Percentiles rank a stretch among this genome's conserved stretches.
phyloP scores from a whole-genome alignment of 305 asterid species.

The Ilex paraguariensis region DNA sequence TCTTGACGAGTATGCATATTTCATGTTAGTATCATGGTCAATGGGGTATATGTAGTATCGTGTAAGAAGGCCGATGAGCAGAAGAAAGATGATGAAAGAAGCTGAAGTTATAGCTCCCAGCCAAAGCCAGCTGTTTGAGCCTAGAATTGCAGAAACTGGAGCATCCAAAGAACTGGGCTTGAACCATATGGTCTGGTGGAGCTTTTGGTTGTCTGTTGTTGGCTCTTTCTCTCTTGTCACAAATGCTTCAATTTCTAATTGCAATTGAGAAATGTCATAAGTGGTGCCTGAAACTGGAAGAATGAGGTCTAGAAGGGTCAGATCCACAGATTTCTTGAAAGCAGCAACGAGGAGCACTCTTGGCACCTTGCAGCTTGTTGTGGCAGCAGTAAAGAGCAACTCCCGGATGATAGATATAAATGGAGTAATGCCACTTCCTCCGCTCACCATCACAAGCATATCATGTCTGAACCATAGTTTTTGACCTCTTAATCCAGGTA shows the following conservation, averaged over 20 bases:
- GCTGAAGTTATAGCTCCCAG: constrained; percentile 35
- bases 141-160: constrained; percentile 31
- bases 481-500: no score
- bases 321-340: constrained; percentile 31
- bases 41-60: constrained; percentile 34
- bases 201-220: constrained; percentile 1
- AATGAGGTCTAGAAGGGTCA: constrained; percentile 60
- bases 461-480: constrained; percentile 43
- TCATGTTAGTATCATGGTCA: constrained; percentile 26
- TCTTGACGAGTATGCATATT: constrained; percentile 21
- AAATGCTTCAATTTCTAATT: constrained; percentile 33
- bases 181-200: constrained; percentile 21
- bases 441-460: constrained; percentile 69
- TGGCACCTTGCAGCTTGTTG: constrained; percentile 42
- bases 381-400: constrained; percentile 39
- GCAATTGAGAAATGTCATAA: constrained; percentile 14
- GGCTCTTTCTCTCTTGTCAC: constrained; percentile 30
- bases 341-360: constrained; percentile 40
- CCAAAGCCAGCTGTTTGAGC: constrained; percentile 41
- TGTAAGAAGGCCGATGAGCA: constrained; percentile 21
- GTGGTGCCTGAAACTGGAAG: constrained; percentile 22
- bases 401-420: constrained; percentile 78
- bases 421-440: constrained; percentile 96
- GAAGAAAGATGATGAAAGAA: constrained; percentile 33
- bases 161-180: constrained; percentile 27